A percentile compares a stretch with the other conserved stretches of the same genome.
Conservation (phyloP, 129 eudicot genomes). For the Arctium minus region DNA sequence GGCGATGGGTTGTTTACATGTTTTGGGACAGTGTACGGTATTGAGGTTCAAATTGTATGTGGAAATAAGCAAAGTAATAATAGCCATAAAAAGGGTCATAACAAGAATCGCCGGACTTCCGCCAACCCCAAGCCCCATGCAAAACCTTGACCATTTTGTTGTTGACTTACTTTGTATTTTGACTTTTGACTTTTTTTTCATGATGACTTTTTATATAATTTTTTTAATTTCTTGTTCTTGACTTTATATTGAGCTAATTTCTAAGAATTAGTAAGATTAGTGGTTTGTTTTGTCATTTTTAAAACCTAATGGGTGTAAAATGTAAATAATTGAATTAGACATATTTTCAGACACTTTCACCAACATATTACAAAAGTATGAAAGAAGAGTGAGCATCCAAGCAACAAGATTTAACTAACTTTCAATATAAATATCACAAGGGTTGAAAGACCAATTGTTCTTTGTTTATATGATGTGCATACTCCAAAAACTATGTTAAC, state of each 20-base stretch:
- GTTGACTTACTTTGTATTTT: not conserved
- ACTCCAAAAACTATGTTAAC: slow-evolving; percentile 15
- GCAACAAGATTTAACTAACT: not conserved
- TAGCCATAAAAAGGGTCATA: not conserved
- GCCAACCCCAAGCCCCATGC: not conserved
- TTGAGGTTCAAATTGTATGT: slow-evolving; percentile 39
- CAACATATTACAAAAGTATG: not conserved
- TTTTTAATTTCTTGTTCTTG: not conserved
- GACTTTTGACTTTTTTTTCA: not conserved
- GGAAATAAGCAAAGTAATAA: slow-evolving; percentile 17
- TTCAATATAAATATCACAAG: slow-evolving; percentile 4
- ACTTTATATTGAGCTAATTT: too few species aligned
- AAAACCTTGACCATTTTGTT: not conserved
- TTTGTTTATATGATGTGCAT: not conserved
- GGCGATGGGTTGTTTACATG: slow-evolving; percentile 41
- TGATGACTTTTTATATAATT: not conserved
- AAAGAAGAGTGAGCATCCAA: not conserved
- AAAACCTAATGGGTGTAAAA: not conserved
- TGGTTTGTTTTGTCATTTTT: not conserved
- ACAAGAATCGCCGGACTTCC: not conserved
- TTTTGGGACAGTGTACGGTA: slow-evolving; percentile 35
- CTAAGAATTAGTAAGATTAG: not conserved
- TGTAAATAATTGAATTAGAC: not conserved
- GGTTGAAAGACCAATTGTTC: not conserved
- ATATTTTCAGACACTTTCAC: too few species aligned